phyloP scores from a whole-genome alignment of 768 basidiomycete species.

The Trametes gibbosa region DNA sequence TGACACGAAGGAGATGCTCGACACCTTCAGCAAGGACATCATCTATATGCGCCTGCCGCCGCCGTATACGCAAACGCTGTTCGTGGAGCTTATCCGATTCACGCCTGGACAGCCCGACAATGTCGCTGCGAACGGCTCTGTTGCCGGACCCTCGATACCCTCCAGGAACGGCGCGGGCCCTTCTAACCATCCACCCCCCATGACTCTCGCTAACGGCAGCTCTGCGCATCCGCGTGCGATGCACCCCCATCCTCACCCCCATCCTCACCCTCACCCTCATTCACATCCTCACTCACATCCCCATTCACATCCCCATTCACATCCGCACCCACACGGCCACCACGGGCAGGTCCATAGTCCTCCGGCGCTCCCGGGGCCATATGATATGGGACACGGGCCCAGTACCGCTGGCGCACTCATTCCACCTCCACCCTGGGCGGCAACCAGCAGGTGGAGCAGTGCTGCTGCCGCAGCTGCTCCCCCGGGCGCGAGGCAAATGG shows the following conservation, averaged over 20 bases:
- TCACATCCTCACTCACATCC: conserved; percentile 9
- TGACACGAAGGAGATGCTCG: conserved; percentile 70
- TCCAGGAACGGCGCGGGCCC: neutral
- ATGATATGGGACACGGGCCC: conserved; percentile 10
- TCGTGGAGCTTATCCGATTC: conserved; percentile 70
- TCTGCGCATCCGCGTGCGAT: conserved; percentile 13
- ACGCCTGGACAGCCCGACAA: conserved; percentile 53
- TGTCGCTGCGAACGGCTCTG: conserved; percentile 23
- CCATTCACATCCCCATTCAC: neutral
- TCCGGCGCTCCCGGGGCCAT: conserved; percentile 28
- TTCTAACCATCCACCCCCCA: neutral
- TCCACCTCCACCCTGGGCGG: conserved; percentile 37
- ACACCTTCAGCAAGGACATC: conserved; percentile 68
- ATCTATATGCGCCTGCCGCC: conserved; percentile 64
- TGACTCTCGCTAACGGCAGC: conserved; percentile 12
- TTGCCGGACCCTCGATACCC: conserved; percentile 19
- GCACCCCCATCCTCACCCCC: conserved; percentile 10
- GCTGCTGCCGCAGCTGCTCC: conserved; percentile 30
- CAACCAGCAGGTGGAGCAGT: conserved; percentile 31
- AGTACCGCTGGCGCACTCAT: conserved; percentile 27
- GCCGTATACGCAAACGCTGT: conserved; percentile 64
- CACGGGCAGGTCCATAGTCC: conserved; percentile 39
- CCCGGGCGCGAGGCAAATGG: conserved; percentile 23
- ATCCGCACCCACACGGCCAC: conserved; percentile 26
- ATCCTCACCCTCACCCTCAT: conserved; percentile 2